Evolutionary conservation across 345 rosid species (phyloP), one percentile per base, ranked within the genome.

Genomic region (Mercurialis annua): DNA sequence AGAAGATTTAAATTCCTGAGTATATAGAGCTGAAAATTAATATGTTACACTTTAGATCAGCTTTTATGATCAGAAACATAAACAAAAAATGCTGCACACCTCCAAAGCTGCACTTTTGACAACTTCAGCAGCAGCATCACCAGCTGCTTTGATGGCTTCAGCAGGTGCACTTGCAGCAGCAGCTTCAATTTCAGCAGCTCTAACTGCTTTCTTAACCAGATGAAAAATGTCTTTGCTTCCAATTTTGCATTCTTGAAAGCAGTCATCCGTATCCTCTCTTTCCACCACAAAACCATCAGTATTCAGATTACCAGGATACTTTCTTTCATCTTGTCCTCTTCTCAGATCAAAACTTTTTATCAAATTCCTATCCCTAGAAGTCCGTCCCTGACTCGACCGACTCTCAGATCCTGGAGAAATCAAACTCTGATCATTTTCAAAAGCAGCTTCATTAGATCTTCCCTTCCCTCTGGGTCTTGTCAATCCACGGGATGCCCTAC

Each of bases 111-210:
- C 93, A 72, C 84, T 87, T 76, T 85, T 94, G 66, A 94, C 99
- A 74, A 87, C 92, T 81, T 94, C 98, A 70, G 99, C 98, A 57
- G 99, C 98, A 56, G 90, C 87, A 55, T 92, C 96, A 10, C 96
- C 87, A 21, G 90, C 99, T 68, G 99, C 99, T 80, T 80, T 91
- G 72, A 87, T 77, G 54, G 99, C 99, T 73, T 88, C 99, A 30
- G 61, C 69, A 56, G 96, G 91, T 56, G 92, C 98, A 78, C 84
- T 82, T 68, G 89, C 97, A 63, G 88, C 84, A 80, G 86, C 82
- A 59, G 99, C 99, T 88, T 94, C 99, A 18, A 88, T 83, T 77
- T 91, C 99, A 70, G 99, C 99, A 79, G 99, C 89, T 71, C 82
- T 80, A 55, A 94, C 88, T 10, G 99, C 99, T 65, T 80, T 77